phyloP scores from a whole-genome alignment of 768 basidiomycete species.

The Suillus americanus region DNA sequence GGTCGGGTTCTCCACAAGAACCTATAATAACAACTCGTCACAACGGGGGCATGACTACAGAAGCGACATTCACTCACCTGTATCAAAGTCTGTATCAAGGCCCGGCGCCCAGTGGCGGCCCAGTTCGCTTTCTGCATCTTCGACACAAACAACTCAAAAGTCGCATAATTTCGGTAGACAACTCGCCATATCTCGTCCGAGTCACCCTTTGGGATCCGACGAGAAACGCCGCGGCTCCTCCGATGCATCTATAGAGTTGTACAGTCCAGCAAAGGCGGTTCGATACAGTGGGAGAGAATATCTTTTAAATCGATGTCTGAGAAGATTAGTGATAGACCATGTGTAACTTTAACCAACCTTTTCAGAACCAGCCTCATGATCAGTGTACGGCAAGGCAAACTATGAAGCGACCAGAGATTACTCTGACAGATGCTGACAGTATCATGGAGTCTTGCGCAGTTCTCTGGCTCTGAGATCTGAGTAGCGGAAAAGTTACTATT shows the following conservation, averaged over 20 bases:
- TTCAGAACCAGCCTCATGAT: constrained; percentile 1
- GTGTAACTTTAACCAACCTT: constrained; percentile 76
- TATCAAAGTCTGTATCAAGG: too few species aligned
- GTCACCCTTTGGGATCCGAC: constrained; percentile 40
- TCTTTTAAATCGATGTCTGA: constrained; percentile 77
- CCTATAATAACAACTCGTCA: constrained; percentile 38
- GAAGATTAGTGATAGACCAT: constrained; percentile 61
- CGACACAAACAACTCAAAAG: constrained; percentile 72
- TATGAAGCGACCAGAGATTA: constrained; percentile 13
- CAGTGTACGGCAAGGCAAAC: constrained; percentile 16
- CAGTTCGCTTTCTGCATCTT: constrained; percentile 93
- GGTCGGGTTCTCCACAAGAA: constrained; percentile 91
- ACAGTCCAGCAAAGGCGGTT: constrained; percentile 75
- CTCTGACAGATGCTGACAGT: constrained; percentile 76
- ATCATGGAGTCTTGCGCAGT: constrained; percentile 51
- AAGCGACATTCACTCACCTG: constrained; percentile 57
- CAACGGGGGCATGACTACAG: neutral
- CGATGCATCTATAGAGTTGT: constrained; percentile 91
- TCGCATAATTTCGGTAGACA: constrained; percentile 94
- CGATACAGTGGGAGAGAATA: constrained; percentile 78
- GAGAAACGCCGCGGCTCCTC: constrained; percentile 73
- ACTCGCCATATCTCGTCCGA: constrained; percentile 73
- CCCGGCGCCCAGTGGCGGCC: too few species aligned
- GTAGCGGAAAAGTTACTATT: neutral
- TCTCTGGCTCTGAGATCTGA: neutral